phyloP scores from a whole-genome alignment of 345 rosid species.

The Gossypium raimondii region DNA sequence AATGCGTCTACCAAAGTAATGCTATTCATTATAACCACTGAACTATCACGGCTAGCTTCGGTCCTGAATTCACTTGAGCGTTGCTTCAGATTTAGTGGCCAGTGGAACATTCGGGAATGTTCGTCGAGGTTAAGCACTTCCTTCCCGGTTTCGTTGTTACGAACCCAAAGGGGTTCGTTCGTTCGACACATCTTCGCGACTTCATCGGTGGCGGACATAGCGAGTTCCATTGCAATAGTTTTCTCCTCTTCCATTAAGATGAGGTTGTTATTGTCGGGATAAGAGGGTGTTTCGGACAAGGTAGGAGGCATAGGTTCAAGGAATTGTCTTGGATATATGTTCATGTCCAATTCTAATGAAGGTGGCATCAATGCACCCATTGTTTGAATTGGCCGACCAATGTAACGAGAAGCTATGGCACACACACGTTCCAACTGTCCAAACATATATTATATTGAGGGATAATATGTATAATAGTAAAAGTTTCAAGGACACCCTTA shows the following conservation, averaged over 20 bases:
- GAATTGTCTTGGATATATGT: conserved; percentile 14
- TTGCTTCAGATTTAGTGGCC: conserved; percentile 46
- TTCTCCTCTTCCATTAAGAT: conserved; percentile 66
- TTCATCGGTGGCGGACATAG: conserved; percentile 63
- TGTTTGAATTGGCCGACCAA: conserved; percentile 47
- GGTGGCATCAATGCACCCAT: conserved; percentile 42
- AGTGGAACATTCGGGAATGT: conserved; percentile 57
- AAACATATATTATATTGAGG: background rate
- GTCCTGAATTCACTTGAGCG: conserved; percentile 39
- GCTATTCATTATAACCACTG: conserved; percentile 90
- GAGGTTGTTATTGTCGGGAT: conserved; percentile 30
- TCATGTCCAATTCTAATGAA: conserved; percentile 79
- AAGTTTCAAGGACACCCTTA: no score
- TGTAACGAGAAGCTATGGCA: conserved; percentile 51
- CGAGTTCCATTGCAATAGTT: conserved; percentile 59
- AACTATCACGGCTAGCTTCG: conserved; percentile 71
- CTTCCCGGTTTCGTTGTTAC: conserved; percentile 29
- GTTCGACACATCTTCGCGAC: conserved; percentile 58
- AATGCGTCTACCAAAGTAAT: conserved; percentile 73
- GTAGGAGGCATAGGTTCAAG: conserved; percentile 40
- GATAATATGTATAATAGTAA: background rate
- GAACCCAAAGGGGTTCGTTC: conserved; percentile 69
- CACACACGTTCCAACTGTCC: conserved; percentile 72
- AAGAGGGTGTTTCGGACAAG: conserved; percentile 34
- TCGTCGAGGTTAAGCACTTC: conserved; percentile 62